phyloP scores from a whole-genome alignment of 2,329 filamentous ascomycete species.

The Pyrenophora graminea region DNA sequence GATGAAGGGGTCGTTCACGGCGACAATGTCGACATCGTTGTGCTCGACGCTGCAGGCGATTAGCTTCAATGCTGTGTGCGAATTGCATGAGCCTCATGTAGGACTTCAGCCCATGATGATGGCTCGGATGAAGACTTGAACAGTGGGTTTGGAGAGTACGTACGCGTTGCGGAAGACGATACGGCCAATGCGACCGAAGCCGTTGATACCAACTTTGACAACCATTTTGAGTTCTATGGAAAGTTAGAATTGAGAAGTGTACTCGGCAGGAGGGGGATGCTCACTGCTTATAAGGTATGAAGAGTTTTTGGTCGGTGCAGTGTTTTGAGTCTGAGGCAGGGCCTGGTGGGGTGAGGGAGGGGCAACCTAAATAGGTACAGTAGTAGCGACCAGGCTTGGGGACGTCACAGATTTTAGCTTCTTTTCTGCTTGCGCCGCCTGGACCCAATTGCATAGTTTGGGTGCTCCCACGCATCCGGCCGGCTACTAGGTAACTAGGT shows the following conservation, averaged over 20 bases:
- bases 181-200: constrained; percentile 98
- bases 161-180: constrained; percentile 98
- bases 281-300: constrained; percentile 28
- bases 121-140: background rate
- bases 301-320: constrained; percentile 27
- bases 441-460: constrained; percentile 35
- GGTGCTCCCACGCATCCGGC: constrained; percentile 40
- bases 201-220: constrained; percentile 88
- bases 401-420: constrained; percentile 37
- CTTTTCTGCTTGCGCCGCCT: constrained; percentile 35
- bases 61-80: constrained; percentile 10
- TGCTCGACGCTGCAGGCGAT: constrained; percentile 69
- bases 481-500: constrained; percentile 21
- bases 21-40: constrained; percentile 86
- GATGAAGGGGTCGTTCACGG: constrained; percentile 99
- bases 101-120: too few relatives aligned
- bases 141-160: constrained; percentile 42
- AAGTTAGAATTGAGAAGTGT: constrained; percentile 9
- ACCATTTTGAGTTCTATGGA: constrained; percentile 47
- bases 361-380: constrained; percentile 26
- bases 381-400: constrained; percentile 7
- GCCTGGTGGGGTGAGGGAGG: constrained; percentile 35
- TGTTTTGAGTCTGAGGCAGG: constrained; percentile 33
- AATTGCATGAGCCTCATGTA: too few relatives aligned
- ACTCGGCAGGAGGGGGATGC: constrained; percentile 8